Evolutionary conservation across 2,329 filamentous ascomycete species (phyloP).

Genomic region (Venturia aucupariae): DNA sequence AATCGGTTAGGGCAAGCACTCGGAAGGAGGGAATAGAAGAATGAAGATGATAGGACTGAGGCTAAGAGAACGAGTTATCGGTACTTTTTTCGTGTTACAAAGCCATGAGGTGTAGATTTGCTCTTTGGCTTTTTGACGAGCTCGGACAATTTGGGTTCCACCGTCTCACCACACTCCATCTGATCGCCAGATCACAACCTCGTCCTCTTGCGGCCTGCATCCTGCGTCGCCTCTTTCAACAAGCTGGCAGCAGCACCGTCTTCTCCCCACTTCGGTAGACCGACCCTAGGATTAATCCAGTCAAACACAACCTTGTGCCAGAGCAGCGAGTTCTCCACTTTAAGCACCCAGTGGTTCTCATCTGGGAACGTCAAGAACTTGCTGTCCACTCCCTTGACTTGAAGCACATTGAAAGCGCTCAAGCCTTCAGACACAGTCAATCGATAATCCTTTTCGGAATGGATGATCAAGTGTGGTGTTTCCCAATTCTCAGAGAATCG

Average conservation of each 20-base stretch:
- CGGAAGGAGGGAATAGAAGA: no score
- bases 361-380: constrained; percentile 74
- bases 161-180: not conserved
- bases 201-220: not conserved
- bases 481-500: constrained; percentile 58
- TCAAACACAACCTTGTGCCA: constrained; percentile 83
- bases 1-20: no score
- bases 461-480: constrained; percentile 83
- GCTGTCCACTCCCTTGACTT: constrained; percentile 65
- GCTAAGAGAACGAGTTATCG: no score
- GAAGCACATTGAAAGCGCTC: constrained; percentile 76
- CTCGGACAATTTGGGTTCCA: no score
- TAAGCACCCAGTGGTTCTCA: constrained; percentile 75
- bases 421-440: constrained; percentile 78
- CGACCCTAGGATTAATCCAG: constrained; percentile 58
- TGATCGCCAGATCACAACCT: not conserved
- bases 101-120: no score
- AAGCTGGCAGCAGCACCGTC: not conserved
- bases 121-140: no score
- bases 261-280: constrained; percentile 25
- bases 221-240: constrained; percentile 4
- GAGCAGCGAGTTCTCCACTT: constrained; percentile 80
- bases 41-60: no score
- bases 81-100: no score
- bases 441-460: constrained; percentile 84